Evolutionary conservation across 2,329 filamentous ascomycete genomes (phyloP).

Genomic region (Dactylellina parvicollis): DNA sequence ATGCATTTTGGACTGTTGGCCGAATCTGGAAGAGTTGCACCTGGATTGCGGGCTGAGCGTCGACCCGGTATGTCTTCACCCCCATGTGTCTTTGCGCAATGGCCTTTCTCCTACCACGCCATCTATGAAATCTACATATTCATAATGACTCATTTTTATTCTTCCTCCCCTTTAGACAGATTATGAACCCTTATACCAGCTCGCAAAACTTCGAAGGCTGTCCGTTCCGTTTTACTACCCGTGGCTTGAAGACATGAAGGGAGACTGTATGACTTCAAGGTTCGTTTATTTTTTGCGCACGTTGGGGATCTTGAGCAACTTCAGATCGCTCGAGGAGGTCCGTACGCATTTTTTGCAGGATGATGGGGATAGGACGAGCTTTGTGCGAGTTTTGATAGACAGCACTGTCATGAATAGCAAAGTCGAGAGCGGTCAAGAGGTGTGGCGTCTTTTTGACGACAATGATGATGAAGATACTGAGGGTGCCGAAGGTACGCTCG

Average conservation of each 20-base stretch:
- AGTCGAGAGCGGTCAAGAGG: too few relatives aligned
- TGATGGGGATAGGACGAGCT: too few relatives aligned
- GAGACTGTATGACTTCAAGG: neutral
- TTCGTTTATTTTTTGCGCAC: neutral
- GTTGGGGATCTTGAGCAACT: neutral
- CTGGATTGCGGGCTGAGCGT: slow-evolving; percentile 12
- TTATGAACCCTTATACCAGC: neutral
- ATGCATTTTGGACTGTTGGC: neutral
- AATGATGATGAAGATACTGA: too few relatives aligned
- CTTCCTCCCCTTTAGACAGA: neutral
- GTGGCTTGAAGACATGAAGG: neutral
- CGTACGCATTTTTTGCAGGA: too few relatives aligned
- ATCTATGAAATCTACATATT: neutral
- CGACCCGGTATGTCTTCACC: neutral
- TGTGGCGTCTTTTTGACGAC: too few relatives aligned
- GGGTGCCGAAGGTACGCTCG: too few relatives aligned
- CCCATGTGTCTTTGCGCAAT: neutral
- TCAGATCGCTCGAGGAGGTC: too few relatives aligned
- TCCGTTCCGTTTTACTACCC: slow-evolving; percentile 18
- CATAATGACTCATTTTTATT: neutral
- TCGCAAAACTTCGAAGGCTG: neutral
- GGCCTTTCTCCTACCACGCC: neutral
- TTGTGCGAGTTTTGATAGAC: too few relatives aligned
- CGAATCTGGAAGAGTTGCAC: slow-evolving; percentile 5
- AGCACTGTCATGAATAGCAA: too few relatives aligned